Evolutionary conservation across 208 protist species (phyloP).

Genomic region (Trypanosoma mega): DNA sequence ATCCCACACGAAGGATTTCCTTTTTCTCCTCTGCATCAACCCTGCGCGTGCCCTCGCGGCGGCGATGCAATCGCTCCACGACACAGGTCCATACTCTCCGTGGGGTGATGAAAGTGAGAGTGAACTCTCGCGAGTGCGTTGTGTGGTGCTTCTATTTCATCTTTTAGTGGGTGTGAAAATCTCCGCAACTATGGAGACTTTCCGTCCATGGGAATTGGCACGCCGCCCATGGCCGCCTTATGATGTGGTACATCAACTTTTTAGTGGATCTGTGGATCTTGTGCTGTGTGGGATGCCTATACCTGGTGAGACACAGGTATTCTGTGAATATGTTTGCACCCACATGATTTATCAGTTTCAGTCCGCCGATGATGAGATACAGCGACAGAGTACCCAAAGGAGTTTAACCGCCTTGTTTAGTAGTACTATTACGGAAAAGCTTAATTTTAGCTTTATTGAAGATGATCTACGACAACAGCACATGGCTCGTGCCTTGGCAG

Average conservation of each 20-base stretch:
- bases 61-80: constrained; percentile 39
- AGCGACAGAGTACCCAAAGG: constrained; percentile 37
- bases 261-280: constrained; percentile 23
- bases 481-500: constrained; percentile 62
- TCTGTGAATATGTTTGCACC: constrained; percentile 38
- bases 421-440: constrained; percentile 17
- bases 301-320: constrained; percentile 10
- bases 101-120: constrained; percentile 28
- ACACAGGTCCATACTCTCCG: constrained; percentile 35
- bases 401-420: constrained; percentile 38
- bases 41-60: constrained; percentile 31
- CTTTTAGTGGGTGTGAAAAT: constrained; percentile 13
- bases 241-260: constrained; percentile 35
- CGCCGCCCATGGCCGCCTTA: constrained; percentile 52
- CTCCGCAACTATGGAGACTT: not conserved
- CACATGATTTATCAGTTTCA: constrained; percentile 62
- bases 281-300: constrained; percentile 19
- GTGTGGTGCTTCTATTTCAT: constrained; percentile 14
- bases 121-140: not conserved
- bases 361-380: constrained; percentile 28
- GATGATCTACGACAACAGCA: constrained; percentile 41
- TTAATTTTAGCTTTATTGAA: constrained; percentile 32
- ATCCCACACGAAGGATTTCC: constrained; percentile 11
- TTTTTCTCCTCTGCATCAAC: constrained; percentile 34
- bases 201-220: constrained; percentile 33